Evolutionary conservation across 768 basidiomycete species (phyloP).

Genomic region (Rhodotorula babjevae): DNA sequence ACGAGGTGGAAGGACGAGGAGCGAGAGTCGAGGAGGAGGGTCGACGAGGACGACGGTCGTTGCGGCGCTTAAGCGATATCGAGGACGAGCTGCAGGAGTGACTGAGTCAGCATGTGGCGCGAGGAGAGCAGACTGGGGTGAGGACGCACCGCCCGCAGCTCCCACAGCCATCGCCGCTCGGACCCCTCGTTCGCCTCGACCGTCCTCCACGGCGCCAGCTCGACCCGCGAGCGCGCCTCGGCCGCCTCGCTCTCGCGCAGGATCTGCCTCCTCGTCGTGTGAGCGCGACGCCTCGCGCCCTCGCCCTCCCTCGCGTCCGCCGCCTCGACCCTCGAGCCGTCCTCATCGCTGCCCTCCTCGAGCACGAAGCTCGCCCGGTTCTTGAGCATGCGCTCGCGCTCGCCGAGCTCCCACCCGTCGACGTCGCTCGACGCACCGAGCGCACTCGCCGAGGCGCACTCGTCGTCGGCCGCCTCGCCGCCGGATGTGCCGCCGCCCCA

Average conservation of each 20-base stretch:
- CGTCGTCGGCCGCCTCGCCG: conserved; percentile 27
- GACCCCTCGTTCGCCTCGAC: conserved; percentile 1
- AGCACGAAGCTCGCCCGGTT: conserved; percentile 36
- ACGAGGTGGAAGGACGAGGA: too few relatives aligned
- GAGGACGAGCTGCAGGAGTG: conserved; percentile 16
- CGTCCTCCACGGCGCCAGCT: conserved; percentile 13
- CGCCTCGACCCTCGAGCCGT: neutral
- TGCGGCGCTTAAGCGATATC: neutral
- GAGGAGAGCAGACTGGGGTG: too few relatives aligned
- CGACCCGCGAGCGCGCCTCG: conserved; percentile 7
- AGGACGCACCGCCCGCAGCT: conserved; percentile 22
- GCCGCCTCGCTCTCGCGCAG: conserved; percentile 21
- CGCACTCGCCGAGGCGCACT: neutral
- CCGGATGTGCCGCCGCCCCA: conserved; percentile 4
- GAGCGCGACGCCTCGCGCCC: neutral
- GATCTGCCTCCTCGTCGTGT: conserved; percentile 24
- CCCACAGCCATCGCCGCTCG: conserved; percentile 25
- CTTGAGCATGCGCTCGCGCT: conserved; percentile 31
- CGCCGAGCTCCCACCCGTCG: conserved; percentile 35
- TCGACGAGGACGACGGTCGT: too few relatives aligned
- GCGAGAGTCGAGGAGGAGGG: too few relatives aligned
- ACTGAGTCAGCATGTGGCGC: neutral
- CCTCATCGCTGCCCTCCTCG: conserved; percentile 24
- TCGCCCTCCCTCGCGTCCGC: neutral
- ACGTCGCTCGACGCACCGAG: conserved; percentile 1